phyloP scores from a whole-genome alignment of 2,329 filamentous ascomycete genomes.

The Pochonia chlamydosporia region DNA sequence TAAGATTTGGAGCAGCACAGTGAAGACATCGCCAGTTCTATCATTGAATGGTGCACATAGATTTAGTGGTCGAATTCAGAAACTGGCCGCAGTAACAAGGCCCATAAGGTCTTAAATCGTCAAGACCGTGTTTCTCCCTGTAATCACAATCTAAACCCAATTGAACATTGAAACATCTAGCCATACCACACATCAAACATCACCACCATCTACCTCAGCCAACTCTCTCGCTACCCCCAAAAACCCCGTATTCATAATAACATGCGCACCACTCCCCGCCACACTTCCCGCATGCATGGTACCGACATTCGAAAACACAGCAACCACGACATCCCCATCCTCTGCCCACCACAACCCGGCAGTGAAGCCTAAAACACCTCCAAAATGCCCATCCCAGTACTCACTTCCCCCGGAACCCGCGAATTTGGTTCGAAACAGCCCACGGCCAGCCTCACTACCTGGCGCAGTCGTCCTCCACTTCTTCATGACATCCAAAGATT shows the following conservation, averaged over 20 bases:
- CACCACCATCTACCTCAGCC: no score
- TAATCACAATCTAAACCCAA: no score
- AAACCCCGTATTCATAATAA: slow-evolving; percentile 6
- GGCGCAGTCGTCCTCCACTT: slow-evolving; percentile 7
- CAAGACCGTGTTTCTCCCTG: no score
- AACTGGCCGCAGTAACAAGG: no score
- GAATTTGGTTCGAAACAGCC: slow-evolving; percentile 8
- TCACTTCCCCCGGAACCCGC: neutral
- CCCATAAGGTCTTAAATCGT: no score
- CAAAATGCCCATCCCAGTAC: slow-evolving; percentile 10
- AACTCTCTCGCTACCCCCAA: slow-evolving; percentile 1
- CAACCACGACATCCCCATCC: slow-evolving; percentile 6
- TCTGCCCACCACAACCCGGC: slow-evolving; percentile 10
- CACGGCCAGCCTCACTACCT: slow-evolving; percentile 9
- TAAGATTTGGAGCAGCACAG: no score
- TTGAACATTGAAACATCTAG: no score
- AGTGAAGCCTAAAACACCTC: slow-evolving; percentile 10
- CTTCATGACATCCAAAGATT: slow-evolving; percentile 8
- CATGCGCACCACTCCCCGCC: slow-evolving; percentile 7
- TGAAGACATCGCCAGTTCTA: no score
- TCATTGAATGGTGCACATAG: no score
- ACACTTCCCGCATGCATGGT: slow-evolving; percentile 8
- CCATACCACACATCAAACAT: no score
- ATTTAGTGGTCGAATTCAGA: no score
- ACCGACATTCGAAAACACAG: slow-evolving; percentile 9